These are phyloP conservation scores for Anacardium occidentale DNA, from an alignment of 345 rosid genomes.

Conservation along the genomic window DNA sequence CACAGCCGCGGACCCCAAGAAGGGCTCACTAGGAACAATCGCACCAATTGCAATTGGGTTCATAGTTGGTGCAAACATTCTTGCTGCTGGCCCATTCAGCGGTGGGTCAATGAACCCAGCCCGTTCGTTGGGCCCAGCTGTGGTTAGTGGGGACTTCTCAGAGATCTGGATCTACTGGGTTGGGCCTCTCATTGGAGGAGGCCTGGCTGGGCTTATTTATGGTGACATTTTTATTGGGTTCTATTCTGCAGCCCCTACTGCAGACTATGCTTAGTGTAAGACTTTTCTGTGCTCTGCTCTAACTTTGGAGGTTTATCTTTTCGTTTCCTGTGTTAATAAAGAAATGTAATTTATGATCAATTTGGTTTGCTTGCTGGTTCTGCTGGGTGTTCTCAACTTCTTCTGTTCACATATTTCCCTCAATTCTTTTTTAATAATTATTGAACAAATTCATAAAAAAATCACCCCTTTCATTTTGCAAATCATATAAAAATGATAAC, in stretches of 20 bases:
- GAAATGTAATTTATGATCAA: constrained; percentile 20
- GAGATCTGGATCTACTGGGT: constrained; percentile 79
- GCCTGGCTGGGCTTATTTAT: constrained; percentile 74
- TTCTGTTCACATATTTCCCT: too few species aligned
- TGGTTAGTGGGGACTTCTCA: constrained; percentile 66
- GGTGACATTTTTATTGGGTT: constrained; percentile 71
- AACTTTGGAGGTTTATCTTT: constrained; percentile 2
- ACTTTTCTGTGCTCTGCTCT: constrained; percentile 8
- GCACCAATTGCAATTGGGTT: constrained; percentile 89
- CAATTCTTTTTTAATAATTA: too few species aligned
- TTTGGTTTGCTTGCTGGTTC: background rate
- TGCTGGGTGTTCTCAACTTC: background rate
- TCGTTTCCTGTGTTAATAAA: constrained; percentile 22
- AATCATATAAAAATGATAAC: too few species aligned
- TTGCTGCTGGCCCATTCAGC: constrained; percentile 90
- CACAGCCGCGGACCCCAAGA: constrained; percentile 82
- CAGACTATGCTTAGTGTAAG: constrained; percentile 32
- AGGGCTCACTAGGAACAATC: constrained; percentile 65
- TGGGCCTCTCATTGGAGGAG: constrained; percentile 83
- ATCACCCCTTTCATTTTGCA: too few species aligned
- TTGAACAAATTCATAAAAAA: too few species aligned
- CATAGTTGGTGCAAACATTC: constrained; percentile 87
- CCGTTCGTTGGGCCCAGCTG: constrained; percentile 86
- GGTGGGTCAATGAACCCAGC: constrained; percentile 98
- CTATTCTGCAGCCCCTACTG: constrained; percentile 41